phyloP scores from a whole-genome alignment of 768 basidiomycete species.

The Naganishia randhawae region DNA sequence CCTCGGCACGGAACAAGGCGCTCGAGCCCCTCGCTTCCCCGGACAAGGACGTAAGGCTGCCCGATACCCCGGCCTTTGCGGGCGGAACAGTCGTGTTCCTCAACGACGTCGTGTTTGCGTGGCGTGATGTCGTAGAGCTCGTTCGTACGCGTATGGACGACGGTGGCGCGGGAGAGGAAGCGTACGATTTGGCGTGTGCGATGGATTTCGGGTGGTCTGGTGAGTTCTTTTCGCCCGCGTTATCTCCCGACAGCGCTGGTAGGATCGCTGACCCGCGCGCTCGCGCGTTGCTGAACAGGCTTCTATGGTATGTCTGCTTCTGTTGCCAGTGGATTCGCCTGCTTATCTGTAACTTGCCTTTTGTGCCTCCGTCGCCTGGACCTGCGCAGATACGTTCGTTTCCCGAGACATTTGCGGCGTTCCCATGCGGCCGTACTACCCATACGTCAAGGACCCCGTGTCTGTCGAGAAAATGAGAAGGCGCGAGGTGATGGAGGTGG shows the following conservation, averaged over 20 bases:
- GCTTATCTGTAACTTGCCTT: too few species aligned
- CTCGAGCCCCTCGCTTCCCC: conserved; percentile 55
- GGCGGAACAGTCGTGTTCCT: conserved; percentile 51
- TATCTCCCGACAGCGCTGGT: neutral
- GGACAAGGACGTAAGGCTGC: conserved; percentile 33
- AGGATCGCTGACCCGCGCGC: too few species aligned
- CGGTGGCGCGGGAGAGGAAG: conserved; percentile 39
- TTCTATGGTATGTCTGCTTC: neutral
- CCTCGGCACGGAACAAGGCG: conserved; percentile 53
- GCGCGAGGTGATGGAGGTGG: conserved; percentile 20
- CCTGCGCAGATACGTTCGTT: neutral
- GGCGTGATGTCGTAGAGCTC: conserved; percentile 53
- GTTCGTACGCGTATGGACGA: conserved; percentile 36
- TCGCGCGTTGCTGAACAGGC: neutral
- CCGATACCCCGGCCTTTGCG: conserved; percentile 13
- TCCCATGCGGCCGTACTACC: neutral
- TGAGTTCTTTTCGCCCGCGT: conserved; percentile 19
- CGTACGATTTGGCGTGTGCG: conserved; percentile 54
- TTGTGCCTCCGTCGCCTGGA: neutral
- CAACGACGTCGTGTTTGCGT: conserved; percentile 54
- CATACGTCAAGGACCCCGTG: conserved; percentile 4
- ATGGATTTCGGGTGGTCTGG: conserved; percentile 51
- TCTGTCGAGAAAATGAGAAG: neutral
- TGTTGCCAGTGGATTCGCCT: too few species aligned
- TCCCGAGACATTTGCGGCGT: neutral